A percentile compares a stretch with the other conserved stretches of the same genome.
These are phyloP conservation scores for Paraconiothyrium brasiliense DNA, from an alignment of 2,329 filamentous ascomycete species.

Conservation along the genomic window DNA sequence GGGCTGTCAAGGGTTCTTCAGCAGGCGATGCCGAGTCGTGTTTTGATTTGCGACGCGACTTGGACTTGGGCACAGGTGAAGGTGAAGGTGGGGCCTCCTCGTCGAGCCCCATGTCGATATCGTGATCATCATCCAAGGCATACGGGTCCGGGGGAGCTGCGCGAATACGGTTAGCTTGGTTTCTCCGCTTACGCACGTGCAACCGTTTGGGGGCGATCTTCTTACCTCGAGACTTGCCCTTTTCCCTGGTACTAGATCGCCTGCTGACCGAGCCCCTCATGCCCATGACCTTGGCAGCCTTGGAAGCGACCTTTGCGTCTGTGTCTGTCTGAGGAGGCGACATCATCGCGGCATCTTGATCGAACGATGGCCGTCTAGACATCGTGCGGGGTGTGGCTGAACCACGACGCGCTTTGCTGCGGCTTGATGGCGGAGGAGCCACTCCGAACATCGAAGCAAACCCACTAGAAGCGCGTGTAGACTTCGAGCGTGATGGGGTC, in stretches of 20 bases:
- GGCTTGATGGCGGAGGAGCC: conserved; percentile 60
- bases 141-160: conserved; percentile 65
- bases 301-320: conserved; percentile 69
- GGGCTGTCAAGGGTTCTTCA: conserved; percentile 47
- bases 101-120: conserved; percentile 61
- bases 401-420: conserved; percentile 74
- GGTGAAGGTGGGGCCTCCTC: conserved; percentile 46
- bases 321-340: conserved; percentile 77
- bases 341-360: conserved; percentile 70
- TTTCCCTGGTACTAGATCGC: conserved; percentile 53
- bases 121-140: conserved; percentile 70
- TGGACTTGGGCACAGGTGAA: conserved; percentile 44
- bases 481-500: conserved; percentile 59
- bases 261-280: conserved; percentile 54
- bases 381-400: conserved; percentile 65
- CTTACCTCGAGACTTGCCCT: conserved; percentile 62
- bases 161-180: conserved; percentile 41
- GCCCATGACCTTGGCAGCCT: conserved; percentile 82
- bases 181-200: conserved; percentile 47
- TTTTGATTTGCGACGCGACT: conserved; percentile 54
- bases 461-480: conserved; percentile 66
- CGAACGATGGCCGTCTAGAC: conserved; percentile 74
- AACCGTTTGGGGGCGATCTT: conserved; percentile 30
- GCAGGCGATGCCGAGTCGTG: conserved; percentile 48
- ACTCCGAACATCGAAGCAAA: conserved; percentile 70